A percentile compares a stretch with the other conserved stretches of the same genome.
These are phyloP conservation scores for Aureobasidium sp. DNA, from an alignment of 2,329 filamentous ascomycete genomes.

Conservation along the genomic window DNA sequence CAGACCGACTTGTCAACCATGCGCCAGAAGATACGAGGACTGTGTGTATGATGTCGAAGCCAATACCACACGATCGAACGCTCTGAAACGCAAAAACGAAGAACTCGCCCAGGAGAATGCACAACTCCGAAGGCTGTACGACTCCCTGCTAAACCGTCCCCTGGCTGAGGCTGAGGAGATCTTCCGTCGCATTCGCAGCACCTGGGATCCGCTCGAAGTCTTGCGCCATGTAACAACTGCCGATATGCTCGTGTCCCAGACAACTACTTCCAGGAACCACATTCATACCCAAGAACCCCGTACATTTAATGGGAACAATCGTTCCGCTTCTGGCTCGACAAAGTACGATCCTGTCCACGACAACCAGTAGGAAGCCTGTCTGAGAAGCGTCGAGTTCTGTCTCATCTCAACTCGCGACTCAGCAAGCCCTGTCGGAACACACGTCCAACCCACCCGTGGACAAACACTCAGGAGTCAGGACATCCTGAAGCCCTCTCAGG, in stretches of 20 bases:
- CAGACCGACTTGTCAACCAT: slow-evolving; percentile 14
- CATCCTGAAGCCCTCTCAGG: no score
- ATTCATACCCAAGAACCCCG: background rate
- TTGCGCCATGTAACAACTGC: slow-evolving; percentile 12
- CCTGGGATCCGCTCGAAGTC: slow-evolving; percentile 13
- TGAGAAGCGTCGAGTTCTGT: background rate
- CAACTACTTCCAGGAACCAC: background rate
- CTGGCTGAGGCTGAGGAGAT: slow-evolving; percentile 15
- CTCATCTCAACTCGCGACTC: background rate
- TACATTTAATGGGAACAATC: background rate
- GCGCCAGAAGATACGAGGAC: slow-evolving; percentile 1
- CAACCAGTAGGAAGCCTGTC: background rate
- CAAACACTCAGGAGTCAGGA: background rate
- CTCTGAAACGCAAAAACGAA: slow-evolving; percentile 27
- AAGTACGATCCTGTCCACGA: slow-evolving; percentile 13
- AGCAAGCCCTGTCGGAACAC: background rate
- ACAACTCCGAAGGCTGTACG: slow-evolving; percentile 18
- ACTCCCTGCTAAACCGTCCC: slow-evolving; percentile 6
- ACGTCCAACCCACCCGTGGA: background rate
- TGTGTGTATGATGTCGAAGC: slow-evolving; percentile 27
- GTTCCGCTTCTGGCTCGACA: background rate
- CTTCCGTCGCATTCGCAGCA: slow-evolving; percentile 20
- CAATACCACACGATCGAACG: slow-evolving; percentile 25
- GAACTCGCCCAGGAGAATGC: slow-evolving; percentile 23
- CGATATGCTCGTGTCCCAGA: slow-evolving; percentile 9